Conservation (phyloP, 2,329 filamentous ascomycete genomes). For the Colletotrichum somersetense region DNA sequence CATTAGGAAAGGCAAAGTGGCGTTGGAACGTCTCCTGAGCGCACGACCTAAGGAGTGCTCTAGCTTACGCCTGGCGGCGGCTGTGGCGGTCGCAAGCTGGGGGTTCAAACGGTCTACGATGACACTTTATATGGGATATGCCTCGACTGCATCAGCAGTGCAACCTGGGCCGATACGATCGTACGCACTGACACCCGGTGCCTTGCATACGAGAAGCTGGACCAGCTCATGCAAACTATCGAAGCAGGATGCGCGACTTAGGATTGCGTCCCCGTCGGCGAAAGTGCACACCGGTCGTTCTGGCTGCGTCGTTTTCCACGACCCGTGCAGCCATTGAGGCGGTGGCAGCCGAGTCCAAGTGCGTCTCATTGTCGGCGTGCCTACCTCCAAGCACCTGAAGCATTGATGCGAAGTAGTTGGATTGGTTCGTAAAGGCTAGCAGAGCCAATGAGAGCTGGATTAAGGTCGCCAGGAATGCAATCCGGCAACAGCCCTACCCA, state of each 20-base stretch:
- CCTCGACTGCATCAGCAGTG: not conserved
- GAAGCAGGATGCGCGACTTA: not conserved
- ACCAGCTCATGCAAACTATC: not conserved
- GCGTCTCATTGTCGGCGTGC: constrained; percentile 1
- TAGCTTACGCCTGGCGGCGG: not conserved
- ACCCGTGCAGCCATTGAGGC: not conserved
- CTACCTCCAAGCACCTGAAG: constrained; percentile 5
- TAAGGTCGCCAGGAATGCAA: not conserved
- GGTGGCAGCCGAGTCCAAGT: not conserved
- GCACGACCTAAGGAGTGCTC: not conserved
- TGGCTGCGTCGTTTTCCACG: not conserved
- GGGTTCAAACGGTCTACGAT: not conserved
- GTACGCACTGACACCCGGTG: not conserved
- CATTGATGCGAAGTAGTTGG: not conserved
- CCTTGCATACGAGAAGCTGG: constrained; percentile 27
- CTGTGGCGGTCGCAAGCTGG: not conserved
- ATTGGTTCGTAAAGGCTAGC: not conserved
- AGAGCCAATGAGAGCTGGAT: constrained; percentile 7
- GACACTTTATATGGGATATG: not conserved
- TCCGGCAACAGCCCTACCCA: constrained; percentile 1
- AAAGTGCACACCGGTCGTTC: not conserved
- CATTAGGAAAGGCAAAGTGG: not conserved
- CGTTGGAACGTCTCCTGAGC: not conserved
- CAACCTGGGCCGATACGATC: not conserved
- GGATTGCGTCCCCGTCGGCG: not conserved